Base-by-base conservation (phyloP, 768 basidiomycete genomes). In the Rhizopogon vesiculosus region DNA sequence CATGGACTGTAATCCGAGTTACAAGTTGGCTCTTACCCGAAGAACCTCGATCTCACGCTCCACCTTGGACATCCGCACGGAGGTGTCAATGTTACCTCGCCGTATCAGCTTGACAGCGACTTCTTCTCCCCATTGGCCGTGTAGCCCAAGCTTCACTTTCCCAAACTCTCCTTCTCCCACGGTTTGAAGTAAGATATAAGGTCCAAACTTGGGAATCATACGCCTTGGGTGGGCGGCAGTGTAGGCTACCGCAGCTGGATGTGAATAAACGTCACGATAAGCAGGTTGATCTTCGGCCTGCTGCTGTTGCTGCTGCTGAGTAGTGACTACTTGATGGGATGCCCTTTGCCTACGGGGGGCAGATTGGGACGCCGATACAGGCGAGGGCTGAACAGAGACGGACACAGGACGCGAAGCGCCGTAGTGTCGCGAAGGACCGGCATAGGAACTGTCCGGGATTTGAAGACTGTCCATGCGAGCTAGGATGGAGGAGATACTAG, bases 91-190 rank as follows among this genome's bases (percentile, higher is more conserved):
- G 66, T 91, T 98, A 33, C 93, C 93, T 53, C 94, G 77, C 53
- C 94, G 81, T 64, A 98, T 98, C 56, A 99, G 78, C 76, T 99
- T 99, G 65, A 98, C 94, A 12, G 96, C 96, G n/a, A 96, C 95
- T 68, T 98, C 96, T 70, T 97, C 94, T 31, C 93, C 94, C 86
- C 90, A 97, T 61, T 90, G 85, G 61, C 78, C 80, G 64, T 98
- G 96, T 51, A 98, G 78, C 5, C 96, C 96, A n/a, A 98, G 84
- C 70, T 98, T 98, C 74, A 98, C 95, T 70, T 98, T 98, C 45
- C 94, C 95, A 66, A 98, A 98, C 76, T 98, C 96, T 62, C 96
- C 96, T 73, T 99, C 96, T 44, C 97, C 97, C 18, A 99, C 80
- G 0, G 97, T 98, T 70, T 98, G 95, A 16, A 99, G 77, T 40